Conservation (phyloP, 192 early-diverging fungal species). For the Allomyces macrogynus region DNA sequence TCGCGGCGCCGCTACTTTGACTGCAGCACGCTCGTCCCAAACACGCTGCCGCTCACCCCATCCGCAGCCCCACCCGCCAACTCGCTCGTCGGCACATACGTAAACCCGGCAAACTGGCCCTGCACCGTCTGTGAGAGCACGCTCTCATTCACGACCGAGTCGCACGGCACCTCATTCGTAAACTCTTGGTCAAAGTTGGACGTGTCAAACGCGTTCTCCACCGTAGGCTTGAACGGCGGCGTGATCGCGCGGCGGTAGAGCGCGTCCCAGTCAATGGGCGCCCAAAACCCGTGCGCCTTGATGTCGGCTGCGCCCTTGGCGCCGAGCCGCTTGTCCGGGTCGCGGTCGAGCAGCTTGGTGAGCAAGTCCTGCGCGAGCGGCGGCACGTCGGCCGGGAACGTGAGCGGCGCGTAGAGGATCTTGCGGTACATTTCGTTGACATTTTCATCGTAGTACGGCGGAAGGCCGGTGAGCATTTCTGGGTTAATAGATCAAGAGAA, state of each 20-base stretch:
- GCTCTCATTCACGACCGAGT: conserved; percentile 17
- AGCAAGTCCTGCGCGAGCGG: conserved; percentile 1
- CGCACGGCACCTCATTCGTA: conserved; percentile 20
- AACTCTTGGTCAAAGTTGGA: conserved; percentile 29
- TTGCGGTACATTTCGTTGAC: conserved; percentile 87
- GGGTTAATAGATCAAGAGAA: too few species aligned
- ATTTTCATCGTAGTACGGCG: conserved; percentile 89
- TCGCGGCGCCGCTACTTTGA: too few species aligned
- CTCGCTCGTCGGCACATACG: conserved; percentile 3
- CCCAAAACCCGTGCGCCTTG: conserved; percentile 24
- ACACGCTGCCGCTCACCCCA: too few species aligned
- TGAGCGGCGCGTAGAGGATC: conserved; percentile 40
- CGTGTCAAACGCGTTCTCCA: conserved; percentile 19
- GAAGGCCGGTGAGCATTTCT: conserved; percentile 71
- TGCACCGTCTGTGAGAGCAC: conserved; percentile 21
- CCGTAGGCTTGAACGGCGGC: conserved; percentile 31
- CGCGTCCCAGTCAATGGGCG: conserved; percentile 23
- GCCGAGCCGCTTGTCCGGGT: conserved; percentile 24
- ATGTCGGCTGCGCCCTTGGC: conserved; percentile 21
- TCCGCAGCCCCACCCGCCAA: too few species aligned
- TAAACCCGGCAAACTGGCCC: conserved; percentile 26
- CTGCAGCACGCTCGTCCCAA: too few species aligned
- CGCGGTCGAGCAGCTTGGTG: conserved; percentile 24
- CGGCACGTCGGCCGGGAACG: conserved; percentile 8
- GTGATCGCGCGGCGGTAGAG: conserved; percentile 17